These are phyloP conservation scores for Trichosporon sp. DNA, from an alignment of 1,284 basidiomycete species.

Conservation along the genomic window DNA sequence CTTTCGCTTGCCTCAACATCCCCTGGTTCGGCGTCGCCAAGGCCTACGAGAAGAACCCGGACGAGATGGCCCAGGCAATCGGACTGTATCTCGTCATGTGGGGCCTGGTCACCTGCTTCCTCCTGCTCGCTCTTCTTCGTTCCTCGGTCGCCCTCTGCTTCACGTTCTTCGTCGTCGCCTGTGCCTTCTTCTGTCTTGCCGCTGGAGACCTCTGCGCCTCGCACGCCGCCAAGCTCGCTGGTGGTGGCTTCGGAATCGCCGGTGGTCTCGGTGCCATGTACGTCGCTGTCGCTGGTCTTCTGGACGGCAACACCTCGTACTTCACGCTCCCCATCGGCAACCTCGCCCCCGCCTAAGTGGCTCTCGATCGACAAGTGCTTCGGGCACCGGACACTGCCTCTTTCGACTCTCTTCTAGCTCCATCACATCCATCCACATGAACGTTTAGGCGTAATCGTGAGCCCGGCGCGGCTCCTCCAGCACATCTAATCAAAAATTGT, in stretches of 20 bases:
- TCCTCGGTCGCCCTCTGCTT: constrained; percentile 20
- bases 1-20: constrained; percentile 29
- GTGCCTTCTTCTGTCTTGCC: constrained; percentile 53
- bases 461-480: background rate
- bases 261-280: constrained; percentile 42
- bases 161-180: constrained; percentile 68
- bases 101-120: constrained; percentile 27
- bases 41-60: constrained; percentile 42
- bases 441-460: background rate
- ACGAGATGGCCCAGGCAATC: constrained; percentile 55
- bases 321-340: constrained; percentile 49
- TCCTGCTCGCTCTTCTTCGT: constrained; percentile 10
- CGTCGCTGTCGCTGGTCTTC: constrained; percentile 53
- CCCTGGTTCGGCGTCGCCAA: constrained; percentile 53
- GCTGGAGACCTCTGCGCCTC: constrained; percentile 40
- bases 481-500: background rate
- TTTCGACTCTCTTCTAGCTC: background rate
- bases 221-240: constrained; percentile 55
- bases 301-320: constrained; percentile 34
- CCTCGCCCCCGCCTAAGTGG: constrained; percentile 19
- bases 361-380: background rate
- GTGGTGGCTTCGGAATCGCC: constrained; percentile 63
- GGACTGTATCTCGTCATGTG: constrained; percentile 51
- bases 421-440: background rate
- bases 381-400: background rate